Percentiles rank a stretch among this genome's conserved stretches.
These are phyloP conservation scores for Phytophthora sansomeana DNA, from an alignment of 352 stramenopile genomes.

Conservation along the genomic window DNA sequence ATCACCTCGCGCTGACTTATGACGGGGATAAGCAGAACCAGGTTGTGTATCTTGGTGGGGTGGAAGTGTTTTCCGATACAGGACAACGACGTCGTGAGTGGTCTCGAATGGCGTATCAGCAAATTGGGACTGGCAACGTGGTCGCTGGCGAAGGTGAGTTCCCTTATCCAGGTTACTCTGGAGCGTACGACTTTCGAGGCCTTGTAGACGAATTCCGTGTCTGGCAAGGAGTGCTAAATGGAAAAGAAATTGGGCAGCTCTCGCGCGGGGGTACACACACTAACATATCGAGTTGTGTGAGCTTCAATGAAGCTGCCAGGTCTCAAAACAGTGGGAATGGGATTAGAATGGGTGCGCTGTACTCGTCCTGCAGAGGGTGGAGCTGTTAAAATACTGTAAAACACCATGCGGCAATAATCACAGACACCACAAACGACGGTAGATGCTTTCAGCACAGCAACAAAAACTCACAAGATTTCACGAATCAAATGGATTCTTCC, in stretches of 20 bases:
- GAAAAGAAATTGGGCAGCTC: conserved; percentile 11
- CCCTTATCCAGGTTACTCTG: conserved; percentile 8
- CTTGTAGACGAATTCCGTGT: conserved; percentile 46
- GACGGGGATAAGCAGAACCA: conserved; percentile 18
- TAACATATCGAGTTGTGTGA: conserved; percentile 11
- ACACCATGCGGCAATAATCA: neutral
- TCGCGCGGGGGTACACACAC: conserved; percentile 4
- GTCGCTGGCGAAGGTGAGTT: conserved; percentile 9
- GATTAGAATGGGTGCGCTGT: conserved; percentile 16
- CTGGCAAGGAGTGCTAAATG: conserved; percentile 33
- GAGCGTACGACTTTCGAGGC: conserved; percentile 45
- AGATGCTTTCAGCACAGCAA: too few species aligned
- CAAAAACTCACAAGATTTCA: too few species aligned
- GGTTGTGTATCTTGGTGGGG: conserved; percentile 37
- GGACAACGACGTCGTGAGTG: conserved; percentile 16
- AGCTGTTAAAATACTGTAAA: neutral
- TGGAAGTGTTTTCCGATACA: neutral
- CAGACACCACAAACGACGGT: too few species aligned
- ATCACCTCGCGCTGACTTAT: conserved; percentile 44
- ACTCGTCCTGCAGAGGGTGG: conserved; percentile 13
- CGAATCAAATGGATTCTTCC: neutral
- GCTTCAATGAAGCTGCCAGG: conserved; percentile 23
- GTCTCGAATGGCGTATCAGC: conserved; percentile 24
- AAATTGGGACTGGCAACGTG: conserved; percentile 41
- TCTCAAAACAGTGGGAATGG: conserved; percentile 6